These are phyloP conservation scores for Aspergillus udagawae DNA, from an alignment of 2,329 filamentous ascomycete species.

Conservation along the genomic window DNA sequence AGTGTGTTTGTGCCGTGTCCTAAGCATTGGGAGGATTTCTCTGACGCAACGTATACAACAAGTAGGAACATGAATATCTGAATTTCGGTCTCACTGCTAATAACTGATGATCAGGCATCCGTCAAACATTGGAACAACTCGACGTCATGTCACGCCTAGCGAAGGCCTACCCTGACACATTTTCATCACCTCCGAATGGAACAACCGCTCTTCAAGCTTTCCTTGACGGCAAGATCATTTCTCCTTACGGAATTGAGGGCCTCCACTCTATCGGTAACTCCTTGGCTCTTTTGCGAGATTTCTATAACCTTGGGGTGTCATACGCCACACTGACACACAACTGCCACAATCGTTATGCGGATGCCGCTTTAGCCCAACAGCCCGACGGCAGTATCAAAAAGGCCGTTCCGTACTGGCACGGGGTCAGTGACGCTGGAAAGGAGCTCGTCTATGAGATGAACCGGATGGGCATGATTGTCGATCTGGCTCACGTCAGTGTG, in stretches of 20 bases:
- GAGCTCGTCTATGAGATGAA: constrained; percentile 84
- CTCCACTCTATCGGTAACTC: constrained; percentile 91
- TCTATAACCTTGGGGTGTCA: constrained; percentile 72
- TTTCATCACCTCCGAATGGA: constrained; percentile 56
- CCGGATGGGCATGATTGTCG: constrained; percentile 88
- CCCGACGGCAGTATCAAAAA: constrained; percentile 36
- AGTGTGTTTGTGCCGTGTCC: constrained; percentile 80
- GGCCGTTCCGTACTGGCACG: constrained; percentile 46
- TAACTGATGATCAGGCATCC: constrained; percentile 20
- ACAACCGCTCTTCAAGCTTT: constrained; percentile 61
- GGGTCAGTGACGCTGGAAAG: constrained; percentile 68
- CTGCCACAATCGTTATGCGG: constrained; percentile 85
- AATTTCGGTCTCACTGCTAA: no score
- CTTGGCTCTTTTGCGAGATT: constrained; percentile 63
- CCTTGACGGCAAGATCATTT: constrained; percentile 62
- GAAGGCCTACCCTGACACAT: constrained; percentile 39
- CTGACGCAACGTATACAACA: constrained; percentile 64
- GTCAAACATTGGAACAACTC: constrained; percentile 34
- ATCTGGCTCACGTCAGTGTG: constrained; percentile 72
- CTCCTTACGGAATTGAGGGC: constrained; percentile 77
- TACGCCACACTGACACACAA: constrained; percentile 91
- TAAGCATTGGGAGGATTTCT: constrained; percentile 66
- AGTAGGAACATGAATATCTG: no score
- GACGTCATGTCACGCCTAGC: constrained; percentile 34
- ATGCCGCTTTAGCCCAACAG: constrained; percentile 63